Conservation (phyloP, 441 rosid genomes). For the Flueggea neowawraea region DNA sequence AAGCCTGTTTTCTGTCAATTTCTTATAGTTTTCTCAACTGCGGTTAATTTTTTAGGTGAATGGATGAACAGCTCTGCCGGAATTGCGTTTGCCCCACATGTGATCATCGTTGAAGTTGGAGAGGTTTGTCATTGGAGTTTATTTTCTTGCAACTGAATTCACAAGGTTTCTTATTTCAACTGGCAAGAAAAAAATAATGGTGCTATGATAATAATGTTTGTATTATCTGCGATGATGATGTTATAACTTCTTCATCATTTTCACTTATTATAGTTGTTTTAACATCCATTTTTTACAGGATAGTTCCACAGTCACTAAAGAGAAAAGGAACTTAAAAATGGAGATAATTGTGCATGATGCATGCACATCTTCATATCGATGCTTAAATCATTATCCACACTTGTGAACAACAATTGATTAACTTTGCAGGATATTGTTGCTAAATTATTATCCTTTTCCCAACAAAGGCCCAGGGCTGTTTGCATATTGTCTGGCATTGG, state of each 20-base stretch:
- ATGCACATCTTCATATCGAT: not conserved
- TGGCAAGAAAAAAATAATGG: no score
- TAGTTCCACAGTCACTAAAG: no score
- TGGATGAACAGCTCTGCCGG: constrained; percentile 99
- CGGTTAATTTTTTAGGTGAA: constrained; percentile 63
- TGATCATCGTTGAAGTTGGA: constrained; percentile 72
- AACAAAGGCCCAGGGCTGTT: constrained; percentile 88
- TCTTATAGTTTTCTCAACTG: constrained; percentile 4
- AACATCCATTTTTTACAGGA: no score
- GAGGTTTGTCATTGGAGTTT: constrained; percentile 50
- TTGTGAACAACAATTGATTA: not conserved
- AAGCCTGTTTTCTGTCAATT: not conserved
- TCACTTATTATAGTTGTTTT: no score
- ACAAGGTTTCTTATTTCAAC: no score
- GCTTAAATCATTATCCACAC: not conserved
- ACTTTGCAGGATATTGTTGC: constrained; percentile 77
- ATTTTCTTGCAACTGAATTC: not conserved
- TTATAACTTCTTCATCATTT: no score
- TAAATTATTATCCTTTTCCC: constrained; percentile 73
- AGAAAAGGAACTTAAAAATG: not conserved
- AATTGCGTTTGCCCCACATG: constrained; percentile 94
- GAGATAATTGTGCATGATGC: not conserved
- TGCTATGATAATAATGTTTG: no score
- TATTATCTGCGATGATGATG: no score
- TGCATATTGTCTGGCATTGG: constrained; percentile 95